Evolutionary conservation across 164 flowering plant species (phyloP).

Genomic region (Cinnamomum micranthum): DNA sequence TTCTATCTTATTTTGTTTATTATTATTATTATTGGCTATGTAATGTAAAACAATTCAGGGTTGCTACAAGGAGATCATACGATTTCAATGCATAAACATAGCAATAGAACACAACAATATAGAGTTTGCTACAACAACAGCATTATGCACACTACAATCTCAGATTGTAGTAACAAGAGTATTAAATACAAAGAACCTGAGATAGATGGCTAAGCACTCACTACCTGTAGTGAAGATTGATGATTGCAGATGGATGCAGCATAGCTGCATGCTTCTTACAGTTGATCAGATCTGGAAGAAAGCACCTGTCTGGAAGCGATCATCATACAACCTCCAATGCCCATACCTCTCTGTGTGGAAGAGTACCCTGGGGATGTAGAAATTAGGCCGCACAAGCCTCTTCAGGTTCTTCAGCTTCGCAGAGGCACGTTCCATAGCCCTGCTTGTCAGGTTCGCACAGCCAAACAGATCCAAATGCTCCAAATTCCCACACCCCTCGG

Average conservation of each 20-base stretch:
- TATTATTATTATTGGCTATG: no score
- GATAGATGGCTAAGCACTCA: background rate
- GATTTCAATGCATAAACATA: background rate
- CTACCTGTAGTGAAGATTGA: background rate
- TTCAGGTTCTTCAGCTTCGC: constrained; percentile 53
- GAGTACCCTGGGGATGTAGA: constrained; percentile 64
- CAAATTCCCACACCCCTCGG: constrained; percentile 57
- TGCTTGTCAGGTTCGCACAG: constrained; percentile 68
- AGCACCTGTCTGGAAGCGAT: constrained; percentile 72
- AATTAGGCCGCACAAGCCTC: constrained; percentile 62
- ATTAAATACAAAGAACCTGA: background rate
- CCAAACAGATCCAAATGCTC: constrained; percentile 71
- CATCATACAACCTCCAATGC: constrained; percentile 90
- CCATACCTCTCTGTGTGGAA: constrained; percentile 76
- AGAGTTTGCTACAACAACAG: background rate
- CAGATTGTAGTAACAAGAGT: background rate
- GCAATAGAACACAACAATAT: no score
- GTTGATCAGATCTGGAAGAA: constrained; percentile 66
- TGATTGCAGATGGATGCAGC: background rate
- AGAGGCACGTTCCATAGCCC: constrained; percentile 52
- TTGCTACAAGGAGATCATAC: no score
- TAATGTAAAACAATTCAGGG: no score
- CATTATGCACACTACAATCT: background rate
- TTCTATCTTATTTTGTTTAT: no score
- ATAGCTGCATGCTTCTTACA: background rate